These are phyloP conservation scores for Scedosporium apiospermum DNA, from an alignment of 2,329 filamentous ascomycete genomes.

Conservation along the genomic window DNA sequence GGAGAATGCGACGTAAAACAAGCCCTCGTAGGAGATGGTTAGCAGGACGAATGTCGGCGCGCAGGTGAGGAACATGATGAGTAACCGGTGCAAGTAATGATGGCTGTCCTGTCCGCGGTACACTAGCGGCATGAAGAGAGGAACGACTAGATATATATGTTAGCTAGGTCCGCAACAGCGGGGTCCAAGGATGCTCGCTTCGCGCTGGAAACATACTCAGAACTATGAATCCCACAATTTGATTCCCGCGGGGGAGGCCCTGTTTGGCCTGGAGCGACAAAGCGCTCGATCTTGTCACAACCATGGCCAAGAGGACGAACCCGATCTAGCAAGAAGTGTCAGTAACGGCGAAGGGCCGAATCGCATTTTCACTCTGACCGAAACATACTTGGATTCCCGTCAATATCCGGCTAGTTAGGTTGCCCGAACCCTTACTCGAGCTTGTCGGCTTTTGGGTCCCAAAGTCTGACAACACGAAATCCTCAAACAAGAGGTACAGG, in stretches of 20 bases:
- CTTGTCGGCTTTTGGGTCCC: constrained; percentile 18
- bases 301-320: constrained; percentile 67
- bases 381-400: constrained; percentile 54
- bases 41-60: constrained; percentile 91
- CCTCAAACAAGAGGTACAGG: constrained; percentile 72
- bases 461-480: constrained; percentile 41
- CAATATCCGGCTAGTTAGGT: constrained; percentile 43
- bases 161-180: neutral
- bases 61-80: constrained; percentile 86
- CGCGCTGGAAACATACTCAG: constrained; percentile 44
- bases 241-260: constrained; percentile 79
- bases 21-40: constrained; percentile 91
- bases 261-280: constrained; percentile 74
- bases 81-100: constrained; percentile 82
- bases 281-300: constrained; percentile 82
- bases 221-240: constrained; percentile 75
- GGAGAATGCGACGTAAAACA: constrained; percentile 91
- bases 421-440: constrained; percentile 6
- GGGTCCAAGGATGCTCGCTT: neutral
- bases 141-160: constrained; percentile 27
- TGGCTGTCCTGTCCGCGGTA: constrained; percentile 72
- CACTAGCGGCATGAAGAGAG: constrained; percentile 70
- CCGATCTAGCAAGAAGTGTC: constrained; percentile 44
- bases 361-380: neutral
- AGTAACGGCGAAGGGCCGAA: constrained; percentile 3